A percentile compares a stretch with the other conserved stretches of the same genome.
These are phyloP conservation scores for Cytospora schulzeri DNA, from an alignment of 2,329 filamentous ascomycete species.

Conservation along the genomic window DNA sequence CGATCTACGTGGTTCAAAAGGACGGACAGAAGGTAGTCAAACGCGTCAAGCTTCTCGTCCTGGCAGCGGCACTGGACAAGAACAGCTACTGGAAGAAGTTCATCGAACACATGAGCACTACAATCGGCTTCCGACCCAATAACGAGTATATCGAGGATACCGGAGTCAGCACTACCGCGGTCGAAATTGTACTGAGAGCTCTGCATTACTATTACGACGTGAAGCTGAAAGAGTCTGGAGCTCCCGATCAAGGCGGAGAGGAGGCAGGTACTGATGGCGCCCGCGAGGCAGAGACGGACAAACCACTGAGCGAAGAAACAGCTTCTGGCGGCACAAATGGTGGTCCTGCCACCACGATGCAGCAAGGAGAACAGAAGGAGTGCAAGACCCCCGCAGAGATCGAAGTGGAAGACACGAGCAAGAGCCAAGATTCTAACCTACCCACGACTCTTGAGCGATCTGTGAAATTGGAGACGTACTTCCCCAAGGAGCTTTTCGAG, in stretches of 20 bases:
- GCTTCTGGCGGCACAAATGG: no score
- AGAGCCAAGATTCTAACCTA: not conserved
- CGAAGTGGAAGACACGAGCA: not conserved
- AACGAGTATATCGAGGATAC: conserved; percentile 1
- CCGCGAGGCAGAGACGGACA: not conserved
- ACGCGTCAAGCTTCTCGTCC: not conserved
- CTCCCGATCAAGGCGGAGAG: not conserved
- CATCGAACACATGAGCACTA: not conserved
- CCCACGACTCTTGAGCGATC: not conserved
- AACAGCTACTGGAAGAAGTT: conserved; percentile 4
- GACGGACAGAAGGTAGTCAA: not conserved
- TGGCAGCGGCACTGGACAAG: not conserved
- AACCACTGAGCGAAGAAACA: not conserved
- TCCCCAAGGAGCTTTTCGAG: not conserved
- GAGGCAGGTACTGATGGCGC: not conserved
- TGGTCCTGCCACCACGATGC: not conserved
- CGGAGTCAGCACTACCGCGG: not conserved
- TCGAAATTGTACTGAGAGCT: not conserved
- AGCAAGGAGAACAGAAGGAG: not conserved
- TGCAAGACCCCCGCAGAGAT: not conserved
- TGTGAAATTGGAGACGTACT: not conserved
- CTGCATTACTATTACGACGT: not conserved
- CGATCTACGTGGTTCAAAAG: not conserved
- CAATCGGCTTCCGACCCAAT: not conserved
- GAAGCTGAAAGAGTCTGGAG: not conserved